phyloP scores from a whole-genome alignment of 2,329 filamentous ascomycete genomes.

The Penicillium sp. region DNA sequence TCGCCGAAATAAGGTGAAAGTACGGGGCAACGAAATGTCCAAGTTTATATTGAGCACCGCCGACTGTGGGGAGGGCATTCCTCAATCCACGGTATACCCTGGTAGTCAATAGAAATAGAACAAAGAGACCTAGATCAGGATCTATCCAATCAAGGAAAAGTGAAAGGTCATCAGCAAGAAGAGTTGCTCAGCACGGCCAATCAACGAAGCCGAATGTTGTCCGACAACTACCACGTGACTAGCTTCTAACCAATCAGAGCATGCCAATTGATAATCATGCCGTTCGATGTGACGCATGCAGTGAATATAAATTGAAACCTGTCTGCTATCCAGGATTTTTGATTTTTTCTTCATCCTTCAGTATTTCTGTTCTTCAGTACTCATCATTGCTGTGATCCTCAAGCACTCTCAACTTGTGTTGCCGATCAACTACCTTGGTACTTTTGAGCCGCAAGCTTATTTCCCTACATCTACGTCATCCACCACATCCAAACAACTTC shows the following conservation, averaged over 20 bases:
- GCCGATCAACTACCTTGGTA: background rate
- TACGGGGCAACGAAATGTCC: too few relatives aligned
- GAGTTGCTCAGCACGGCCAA: background rate
- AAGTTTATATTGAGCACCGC: too few relatives aligned
- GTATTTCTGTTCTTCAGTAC: background rate
- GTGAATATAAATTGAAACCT: slow-evolving; percentile 1
- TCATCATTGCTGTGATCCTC: background rate
- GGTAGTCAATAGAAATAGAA: background rate
- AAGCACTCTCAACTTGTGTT: background rate
- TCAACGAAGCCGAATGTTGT: slow-evolving; percentile 5
- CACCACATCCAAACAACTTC: slow-evolving; percentile 10
- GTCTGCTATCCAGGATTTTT: background rate
- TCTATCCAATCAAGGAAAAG: slow-evolving; percentile 11
- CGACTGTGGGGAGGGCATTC: background rate
- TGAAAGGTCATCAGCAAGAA: slow-evolving; percentile 10
- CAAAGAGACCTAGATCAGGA: background rate
- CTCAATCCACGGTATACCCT: background rate
- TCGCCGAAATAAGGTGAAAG: too few relatives aligned
- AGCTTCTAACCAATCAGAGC: slow-evolving; percentile 21
- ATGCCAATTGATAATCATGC: slow-evolving; percentile 25
- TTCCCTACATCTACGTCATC: slow-evolving; percentile 5
- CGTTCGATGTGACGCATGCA: slow-evolving; percentile 16
- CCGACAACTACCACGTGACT: accelerated
- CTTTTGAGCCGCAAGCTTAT: background rate
- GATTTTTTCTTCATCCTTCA: background rate